These are phyloP conservation scores for Phytophthora pseudosyringae DNA, from an alignment of 352 stramenopile species.

Conservation along the genomic window DNA sequence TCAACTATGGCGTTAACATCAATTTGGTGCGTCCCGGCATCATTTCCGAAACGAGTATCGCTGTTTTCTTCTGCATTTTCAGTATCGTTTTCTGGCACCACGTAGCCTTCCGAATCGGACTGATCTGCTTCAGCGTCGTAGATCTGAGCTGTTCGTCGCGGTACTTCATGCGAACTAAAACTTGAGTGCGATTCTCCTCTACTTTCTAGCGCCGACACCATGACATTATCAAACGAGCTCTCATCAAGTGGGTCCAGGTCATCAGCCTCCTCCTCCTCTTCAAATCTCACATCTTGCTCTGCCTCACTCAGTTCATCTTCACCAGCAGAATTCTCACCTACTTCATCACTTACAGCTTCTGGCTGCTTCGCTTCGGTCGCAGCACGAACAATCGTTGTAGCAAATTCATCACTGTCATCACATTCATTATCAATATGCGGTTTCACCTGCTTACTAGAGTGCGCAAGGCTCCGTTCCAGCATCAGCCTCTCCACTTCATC, in stretches of 20 bases:
- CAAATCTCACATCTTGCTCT: slow-evolving; percentile 13
- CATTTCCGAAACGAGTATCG: not conserved
- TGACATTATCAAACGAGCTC: slow-evolving; percentile 27
- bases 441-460: slow-evolving; percentile 33
- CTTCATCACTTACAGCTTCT: slow-evolving; percentile 11
- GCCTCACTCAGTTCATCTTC: slow-evolving; percentile 14
- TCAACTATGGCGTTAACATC: not conserved
- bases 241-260: slow-evolving; percentile 24
- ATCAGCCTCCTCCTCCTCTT: not conserved
- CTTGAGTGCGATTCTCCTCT: slow-evolving; percentile 15
- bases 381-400: slow-evolving; percentile 26
- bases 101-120: slow-evolving; percentile 9
- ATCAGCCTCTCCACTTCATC: slow-evolving; percentile 40
- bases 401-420: slow-evolving; percentile 40
- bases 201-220: slow-evolving; percentile 21
- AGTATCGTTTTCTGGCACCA: slow-evolving; percentile 15
- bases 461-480: slow-evolving; percentile 27
- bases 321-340: slow-evolving; percentile 26
- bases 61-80: slow-evolving; percentile 3
- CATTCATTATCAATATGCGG: slow-evolving; percentile 43
- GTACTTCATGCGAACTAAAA: not conserved
- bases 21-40: not conserved
- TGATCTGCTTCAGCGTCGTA: slow-evolving; percentile 16
- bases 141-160: not conserved
- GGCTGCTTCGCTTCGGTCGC: slow-evolving; percentile 20